These are phyloP conservation scores for Suhomyces taliae DNA, from an alignment of 1,139 yeast genomes.

Conservation along the genomic window DNA sequence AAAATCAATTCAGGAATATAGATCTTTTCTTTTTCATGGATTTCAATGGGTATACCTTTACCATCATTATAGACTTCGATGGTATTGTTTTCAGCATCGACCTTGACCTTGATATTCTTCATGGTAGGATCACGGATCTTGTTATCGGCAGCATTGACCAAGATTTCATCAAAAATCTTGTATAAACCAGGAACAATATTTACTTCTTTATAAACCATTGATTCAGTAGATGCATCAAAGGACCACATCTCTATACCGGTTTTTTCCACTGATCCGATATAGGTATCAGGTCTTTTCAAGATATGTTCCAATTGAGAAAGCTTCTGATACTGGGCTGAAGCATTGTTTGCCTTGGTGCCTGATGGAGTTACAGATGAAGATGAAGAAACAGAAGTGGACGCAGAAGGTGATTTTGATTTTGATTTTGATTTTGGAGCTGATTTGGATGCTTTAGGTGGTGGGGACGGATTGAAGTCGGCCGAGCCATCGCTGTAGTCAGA, in stretches of 20 bases:
- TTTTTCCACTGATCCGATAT: constrained; percentile 90
- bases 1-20: constrained; percentile 96
- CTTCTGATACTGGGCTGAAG: constrained; percentile 86
- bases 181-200: constrained; percentile 92
- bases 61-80: constrained; percentile 92
- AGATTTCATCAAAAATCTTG: constrained; percentile 94
- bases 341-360: constrained; percentile 17
- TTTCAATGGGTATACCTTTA: constrained; percentile 91
- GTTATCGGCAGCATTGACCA: constrained; percentile 98
- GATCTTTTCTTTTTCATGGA: constrained; percentile 87
- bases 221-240: constrained; percentile 64
- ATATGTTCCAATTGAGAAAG: constrained; percentile 95
- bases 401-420: background rate
- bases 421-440: background rate
- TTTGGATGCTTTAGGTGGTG: background rate
- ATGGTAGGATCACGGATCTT: constrained; percentile 91
- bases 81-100: constrained; percentile 70
- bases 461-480: constrained; percentile 2
- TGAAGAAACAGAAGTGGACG: background rate
- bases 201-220: constrained; percentile 72
- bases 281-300: constrained; percentile 95
- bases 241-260: constrained; percentile 86
- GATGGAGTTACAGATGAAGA: background rate
- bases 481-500: constrained; percentile 5
- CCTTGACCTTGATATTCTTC: constrained; percentile 79